phyloP scores from a whole-genome alignment of 805 yeast genomes.

The Starmerella floris region DNA sequence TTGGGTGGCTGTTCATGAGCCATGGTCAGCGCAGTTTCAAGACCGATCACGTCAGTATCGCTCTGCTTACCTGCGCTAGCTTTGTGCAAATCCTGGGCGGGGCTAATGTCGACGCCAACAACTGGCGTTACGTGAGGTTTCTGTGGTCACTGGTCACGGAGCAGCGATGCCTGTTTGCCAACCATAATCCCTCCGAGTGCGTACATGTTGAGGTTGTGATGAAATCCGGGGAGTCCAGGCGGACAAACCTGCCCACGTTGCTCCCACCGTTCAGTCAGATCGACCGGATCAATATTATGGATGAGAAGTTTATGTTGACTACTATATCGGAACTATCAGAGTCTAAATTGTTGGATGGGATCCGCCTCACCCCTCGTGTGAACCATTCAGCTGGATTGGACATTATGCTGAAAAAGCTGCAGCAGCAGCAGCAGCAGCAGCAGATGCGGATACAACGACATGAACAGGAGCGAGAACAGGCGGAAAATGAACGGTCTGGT shows the following conservation, averaged over 20 bases:
- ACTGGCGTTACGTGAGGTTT: conserved; percentile 72
- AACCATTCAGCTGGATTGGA: background rate
- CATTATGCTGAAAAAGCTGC: background rate
- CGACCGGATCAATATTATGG: conserved; percentile 1
- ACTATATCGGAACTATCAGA: background rate
- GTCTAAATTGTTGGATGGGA: background rate
- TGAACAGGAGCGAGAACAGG: background rate
- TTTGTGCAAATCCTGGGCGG: conserved; percentile 14
- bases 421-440: background rate
- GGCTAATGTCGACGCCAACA: conserved; percentile 27
- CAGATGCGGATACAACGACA: background rate
- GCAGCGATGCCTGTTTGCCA: conserved; percentile 62
- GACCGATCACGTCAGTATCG: conserved; percentile 48
- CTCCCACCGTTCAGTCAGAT: conserved; percentile 10
- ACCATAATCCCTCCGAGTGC: conserved; percentile 50
- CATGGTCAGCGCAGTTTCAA: conserved; percentile 83
- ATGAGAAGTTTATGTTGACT: conserved; percentile 1
- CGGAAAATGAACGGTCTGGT: background rate
- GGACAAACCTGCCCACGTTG: conserved; percentile 4
- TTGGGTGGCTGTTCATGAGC: conserved; percentile 81
- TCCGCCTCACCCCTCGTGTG: background rate
- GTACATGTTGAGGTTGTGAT: conserved; percentile 34
- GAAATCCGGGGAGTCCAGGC: background rate
- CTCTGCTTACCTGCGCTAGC: conserved; percentile 49
- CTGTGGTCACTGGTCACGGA: conserved; percentile 82